Evolutionary conservation across 345 rosid species (phyloP), one percentile per base, ranked within the genome.

Genomic region (Aethionema arabicum): DNA sequence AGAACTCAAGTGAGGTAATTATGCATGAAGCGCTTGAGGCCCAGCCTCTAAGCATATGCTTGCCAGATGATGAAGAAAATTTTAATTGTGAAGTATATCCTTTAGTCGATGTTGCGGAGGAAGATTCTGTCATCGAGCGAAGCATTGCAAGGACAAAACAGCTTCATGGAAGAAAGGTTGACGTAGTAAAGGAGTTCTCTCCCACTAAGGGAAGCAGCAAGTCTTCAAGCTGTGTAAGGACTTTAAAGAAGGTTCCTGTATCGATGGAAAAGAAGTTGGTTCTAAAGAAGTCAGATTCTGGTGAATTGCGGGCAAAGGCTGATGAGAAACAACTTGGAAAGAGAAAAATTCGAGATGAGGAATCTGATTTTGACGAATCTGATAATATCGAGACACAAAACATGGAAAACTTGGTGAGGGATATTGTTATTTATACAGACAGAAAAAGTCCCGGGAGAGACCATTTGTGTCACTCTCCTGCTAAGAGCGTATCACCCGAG

Each of bases 131-230:
- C 66, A 41, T 5, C 59, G 27, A 31, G 7, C 29, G 32, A 63
- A 49, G 33, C 43, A 46, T 32, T 49, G 11, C 30, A 57, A 59
- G 49, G 55, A 72, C 50, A 58, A 79, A 62, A 12, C 79, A 77
- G 65, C 82, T 75, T 46, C 75, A 80, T 7, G 72, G 75, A 59
- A 80, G 85, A 79, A 78, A 52, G 43, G 68, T 79, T 61, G 65
- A 74, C 0, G 83, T 80, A 35, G 50, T 73, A 10, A 76, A 89
- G 70, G 78, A 77, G 63, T 89, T 80, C 56, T 84, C 95, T 59
- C 80, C 77, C 8, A 35, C 49, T 29, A 79, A 79, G 50, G 83
- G 87, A 67, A 63, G 74, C 63, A 63, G 74, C 63, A 83, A 74
- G 36, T 71, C 82, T 73, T 42, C 46, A 61, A 6, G 21, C 9